These are phyloP conservation scores for Ceratobasidium sp. DNA, from an alignment of 1,284 basidiomycete genomes.

Conservation along the genomic window DNA sequence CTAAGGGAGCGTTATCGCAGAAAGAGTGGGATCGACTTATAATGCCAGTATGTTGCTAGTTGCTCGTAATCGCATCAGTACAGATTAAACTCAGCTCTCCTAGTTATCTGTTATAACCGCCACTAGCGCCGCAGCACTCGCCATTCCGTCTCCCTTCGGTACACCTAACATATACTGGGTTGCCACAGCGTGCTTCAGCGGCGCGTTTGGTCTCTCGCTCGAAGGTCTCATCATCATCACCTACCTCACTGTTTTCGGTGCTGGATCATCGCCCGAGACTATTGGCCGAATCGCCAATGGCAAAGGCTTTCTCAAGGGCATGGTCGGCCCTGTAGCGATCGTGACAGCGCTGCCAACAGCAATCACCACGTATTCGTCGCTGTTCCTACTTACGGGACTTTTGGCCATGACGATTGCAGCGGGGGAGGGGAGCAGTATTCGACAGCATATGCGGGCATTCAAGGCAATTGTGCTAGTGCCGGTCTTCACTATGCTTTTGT, in stretches of 20 bases:
- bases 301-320: conserved; percentile 29
- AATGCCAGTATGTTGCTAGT: conserved; percentile 2
- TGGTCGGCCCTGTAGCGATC: conserved; percentile 31
- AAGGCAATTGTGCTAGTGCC: conserved; percentile 26
- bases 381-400: conserved; percentile 34
- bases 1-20: neutral
- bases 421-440: conserved; percentile 11
- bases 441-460: conserved; percentile 11
- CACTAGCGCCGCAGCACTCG: conserved; percentile 41
- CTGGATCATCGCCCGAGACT: conserved; percentile 29
- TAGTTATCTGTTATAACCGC: conserved; percentile 34
- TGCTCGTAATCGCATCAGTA: neutral
- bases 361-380: conserved; percentile 36
- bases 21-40: conserved; percentile 37
- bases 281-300: conserved; percentile 38
- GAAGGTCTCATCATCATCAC: conserved; percentile 41
- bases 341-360: conserved; percentile 38
- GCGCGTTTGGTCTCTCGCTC: conserved; percentile 41
- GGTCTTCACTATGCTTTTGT: conserved; percentile 25
- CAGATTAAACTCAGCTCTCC: neutral
- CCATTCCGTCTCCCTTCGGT: conserved; percentile 43
- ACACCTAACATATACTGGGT: conserved; percentile 32
- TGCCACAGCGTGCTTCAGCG: conserved; percentile 23
- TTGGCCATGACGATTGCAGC: conserved; percentile 41
- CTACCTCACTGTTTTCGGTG: conserved; percentile 41